Percentiles rank a stretch among this genome's conserved stretches.
Evolutionary conservation across 305 asterid species (phyloP).

Genomic region (Solanum hybrid): DNA sequence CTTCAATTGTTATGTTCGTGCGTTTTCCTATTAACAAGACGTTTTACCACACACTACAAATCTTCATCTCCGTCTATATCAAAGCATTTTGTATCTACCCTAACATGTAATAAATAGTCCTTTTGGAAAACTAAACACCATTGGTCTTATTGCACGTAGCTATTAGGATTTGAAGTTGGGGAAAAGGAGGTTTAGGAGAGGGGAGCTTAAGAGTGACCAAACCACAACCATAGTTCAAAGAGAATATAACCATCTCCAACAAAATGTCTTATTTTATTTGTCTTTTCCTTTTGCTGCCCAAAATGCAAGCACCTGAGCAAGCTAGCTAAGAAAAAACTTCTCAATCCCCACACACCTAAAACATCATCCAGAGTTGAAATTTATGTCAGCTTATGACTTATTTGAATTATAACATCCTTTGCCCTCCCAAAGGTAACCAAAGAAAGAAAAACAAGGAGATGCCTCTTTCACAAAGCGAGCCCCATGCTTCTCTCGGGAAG

Average conservation of each 20-base stretch:
- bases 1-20: neutral
- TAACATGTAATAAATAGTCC: neutral
- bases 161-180: neutral
- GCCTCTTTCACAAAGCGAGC: constrained; percentile 1
- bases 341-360: neutral
- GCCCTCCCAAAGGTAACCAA: neutral
- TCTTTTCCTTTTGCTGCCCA: neutral
- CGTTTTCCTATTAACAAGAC: neutral
- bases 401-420: neutral
- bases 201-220: neutral
- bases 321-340: neutral
- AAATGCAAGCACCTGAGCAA: neutral
- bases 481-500: neutral
- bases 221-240: neutral
- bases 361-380: neutral
- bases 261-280: neutral
- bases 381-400: neutral
- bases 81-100: neutral
- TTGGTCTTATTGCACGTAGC: neutral
- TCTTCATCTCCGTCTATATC: neutral
- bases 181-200: neutral
- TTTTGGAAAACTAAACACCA: neutral
- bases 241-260: neutral
- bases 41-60: neutral
- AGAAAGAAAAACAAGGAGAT: neutral